Base-by-base conservation (phyloP, 345 rosid species). In the Barbarea vulgaris region DNA sequence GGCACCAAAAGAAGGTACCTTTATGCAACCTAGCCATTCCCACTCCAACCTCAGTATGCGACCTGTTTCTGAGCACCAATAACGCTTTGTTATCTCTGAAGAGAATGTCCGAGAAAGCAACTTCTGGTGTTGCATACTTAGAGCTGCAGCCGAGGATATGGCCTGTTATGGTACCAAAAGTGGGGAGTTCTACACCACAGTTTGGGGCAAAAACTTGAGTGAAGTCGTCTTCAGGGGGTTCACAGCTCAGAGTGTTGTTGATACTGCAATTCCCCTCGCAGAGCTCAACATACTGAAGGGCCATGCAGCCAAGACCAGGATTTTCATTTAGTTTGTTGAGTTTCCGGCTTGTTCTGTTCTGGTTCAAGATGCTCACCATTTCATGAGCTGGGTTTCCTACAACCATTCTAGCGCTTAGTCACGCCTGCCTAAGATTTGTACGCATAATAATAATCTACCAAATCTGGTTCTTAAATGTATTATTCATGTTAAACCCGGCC, bases 221-320 rank as follows among this genome's bases (percentile, higher is more conserved):
- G 85, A 88, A 90, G 81, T 90, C 91, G 50, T 79, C 90, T 67
- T 86, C 93, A 7, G 90, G 80, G 48, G 87, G 95, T 27, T 83
- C 79, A 79, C 95, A 90, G 81, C 73, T 85, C 7, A 78, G 79
- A 71, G 84, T 80, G 13, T 80, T 42, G 81, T 83, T 79, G 50
- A 54, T 63, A n/a, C 79, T 82, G 91, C 95, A 88, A 83, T 85
- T 83, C 31, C 84, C 89, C 77, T 90, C 83, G 89, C 98, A 93
- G 36, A 70, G 48, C 71, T 85, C 86, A 24, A 75, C 87, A 77
- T 87, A 93, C 77, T 88, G 96, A 72, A 88, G 83, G 33, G 98
- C 96, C 85, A 90, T 87, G 83, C 98, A 93, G 59, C 91, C 98
- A 13, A 93, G 89, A 10, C 98, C 96, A 1, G 96, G 98, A 69